Evolutionary conservation across 345 rosid species (phyloP).

Genomic region (Arabis hirsuta): DNA sequence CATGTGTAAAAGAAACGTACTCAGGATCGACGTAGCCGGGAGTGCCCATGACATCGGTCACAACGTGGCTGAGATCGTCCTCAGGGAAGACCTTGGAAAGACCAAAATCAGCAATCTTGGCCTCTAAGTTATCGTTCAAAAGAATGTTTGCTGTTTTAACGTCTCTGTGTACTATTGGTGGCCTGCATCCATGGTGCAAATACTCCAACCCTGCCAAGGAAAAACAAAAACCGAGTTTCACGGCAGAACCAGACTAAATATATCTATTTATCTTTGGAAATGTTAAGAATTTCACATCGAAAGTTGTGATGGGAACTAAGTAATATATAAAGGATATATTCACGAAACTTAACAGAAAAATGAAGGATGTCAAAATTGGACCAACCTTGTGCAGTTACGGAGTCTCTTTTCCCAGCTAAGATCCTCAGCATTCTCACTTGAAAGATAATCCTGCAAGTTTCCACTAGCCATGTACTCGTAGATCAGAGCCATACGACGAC

Average conservation of each 20-base stretch:
- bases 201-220: constrained; percentile 30
- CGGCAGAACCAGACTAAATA: neutral
- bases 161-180: constrained; percentile 39
- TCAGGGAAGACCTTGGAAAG: constrained; percentile 41
- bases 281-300: too few species aligned
- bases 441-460: constrained; percentile 43
- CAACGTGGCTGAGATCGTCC: constrained; percentile 37
- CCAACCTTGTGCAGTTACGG: constrained; percentile 60
- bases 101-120: constrained; percentile 52
- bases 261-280: neutral
- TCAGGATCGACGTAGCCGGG: constrained; percentile 41
- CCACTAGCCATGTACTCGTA: constrained; percentile 58
- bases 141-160: constrained; percentile 38
- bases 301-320: too few species aligned
- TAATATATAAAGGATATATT: too few species aligned
- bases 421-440: constrained; percentile 30
- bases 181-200: constrained; percentile 37
- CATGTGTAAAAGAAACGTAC: neutral
- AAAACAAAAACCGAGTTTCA: neutral
- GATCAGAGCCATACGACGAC: constrained; percentile 43
- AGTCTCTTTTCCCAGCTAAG: constrained; percentile 60
- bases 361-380: neutral
- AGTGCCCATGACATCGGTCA: constrained; percentile 42
- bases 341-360: too few species aligned
- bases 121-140: constrained; percentile 42